Conservation (phyloP, 805 yeast genomes). For the Kuraishia molischiana region DNA sequence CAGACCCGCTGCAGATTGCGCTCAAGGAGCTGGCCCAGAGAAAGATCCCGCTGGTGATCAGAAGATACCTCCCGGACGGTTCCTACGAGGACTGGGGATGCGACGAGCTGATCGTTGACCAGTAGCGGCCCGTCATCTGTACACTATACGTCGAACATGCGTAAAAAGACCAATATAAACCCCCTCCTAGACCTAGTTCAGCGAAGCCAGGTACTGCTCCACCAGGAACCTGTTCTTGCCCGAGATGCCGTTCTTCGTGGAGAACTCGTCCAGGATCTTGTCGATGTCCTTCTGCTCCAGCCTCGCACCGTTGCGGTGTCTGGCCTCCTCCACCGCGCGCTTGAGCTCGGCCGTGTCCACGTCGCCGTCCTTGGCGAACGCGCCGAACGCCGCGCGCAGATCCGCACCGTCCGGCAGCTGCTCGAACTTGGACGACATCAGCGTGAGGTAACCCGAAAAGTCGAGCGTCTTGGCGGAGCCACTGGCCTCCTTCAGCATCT, state of each 20-base stretch:
- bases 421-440: constrained; percentile 47
- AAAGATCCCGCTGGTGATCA: constrained; percentile 88
- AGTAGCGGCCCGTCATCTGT: constrained; percentile 5
- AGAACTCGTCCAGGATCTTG: constrained; percentile 43
- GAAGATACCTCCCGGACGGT: constrained; percentile 96
- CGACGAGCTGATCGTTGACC: constrained; percentile 89
- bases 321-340: constrained; percentile 34
- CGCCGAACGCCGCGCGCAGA: constrained; percentile 48
- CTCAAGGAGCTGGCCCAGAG: constrained; percentile 93
- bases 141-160: not conserved
- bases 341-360: constrained; percentile 35
- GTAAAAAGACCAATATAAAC: not conserved
- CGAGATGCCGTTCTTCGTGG: constrained; percentile 40
- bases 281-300: constrained; percentile 33
- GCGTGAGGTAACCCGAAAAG: constrained; percentile 56
- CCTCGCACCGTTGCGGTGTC: constrained; percentile 1
- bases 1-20: constrained; percentile 96
- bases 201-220: constrained; percentile 45
- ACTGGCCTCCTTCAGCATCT: constrained; percentile 33
- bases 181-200: too few relatives aligned
- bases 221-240: constrained; percentile 55
- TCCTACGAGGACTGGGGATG: constrained; percentile 98
- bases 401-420: constrained; percentile 42
- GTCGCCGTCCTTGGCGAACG: constrained; percentile 25
- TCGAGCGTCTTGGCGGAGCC: constrained; percentile 29